Percentiles rank a stretch among this genome's conserved stretches.
These are phyloP conservation scores for Shiraia sp. DNA, from an alignment of 2,329 filamentous ascomycete genomes.

Conservation along the genomic window DNA sequence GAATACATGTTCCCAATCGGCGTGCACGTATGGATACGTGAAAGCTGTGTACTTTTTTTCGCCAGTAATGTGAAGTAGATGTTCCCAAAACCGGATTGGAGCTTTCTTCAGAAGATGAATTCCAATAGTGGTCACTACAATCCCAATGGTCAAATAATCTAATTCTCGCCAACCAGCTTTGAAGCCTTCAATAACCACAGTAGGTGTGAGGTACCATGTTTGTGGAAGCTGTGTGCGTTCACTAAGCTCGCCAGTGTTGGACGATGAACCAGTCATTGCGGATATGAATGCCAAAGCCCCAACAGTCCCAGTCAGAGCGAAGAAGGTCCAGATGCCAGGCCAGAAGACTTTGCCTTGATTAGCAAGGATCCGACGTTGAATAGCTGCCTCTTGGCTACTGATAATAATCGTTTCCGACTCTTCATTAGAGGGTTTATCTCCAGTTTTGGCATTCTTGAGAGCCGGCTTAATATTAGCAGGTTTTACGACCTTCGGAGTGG, in stretches of 20 bases:
- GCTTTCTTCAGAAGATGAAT: constrained; percentile 10
- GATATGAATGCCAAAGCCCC: constrained; percentile 14
- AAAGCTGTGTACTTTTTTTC: constrained; percentile 16
- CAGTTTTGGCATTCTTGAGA: neutral
- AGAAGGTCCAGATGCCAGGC: constrained; percentile 16
- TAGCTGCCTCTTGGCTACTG: constrained; percentile 2
- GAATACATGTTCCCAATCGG: constrained; percentile 6
- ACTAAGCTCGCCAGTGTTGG: constrained; percentile 1
- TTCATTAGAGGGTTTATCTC: neutral
- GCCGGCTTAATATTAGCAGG: too few species aligned
- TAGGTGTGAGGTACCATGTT: constrained; percentile 16
- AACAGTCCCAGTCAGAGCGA: constrained; percentile 12
- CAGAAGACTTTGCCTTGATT: constrained; percentile 12
- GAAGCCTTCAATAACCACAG: constrained; percentile 9
- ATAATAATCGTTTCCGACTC: neutral
- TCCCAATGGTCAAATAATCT: constrained; percentile 17
- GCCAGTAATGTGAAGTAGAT: constrained; percentile 12
- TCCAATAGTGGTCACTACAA: constrained; percentile 6
- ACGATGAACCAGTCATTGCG: constrained; percentile 5
- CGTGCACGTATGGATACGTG: constrained; percentile 11
- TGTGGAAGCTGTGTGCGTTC: constrained; percentile 9
- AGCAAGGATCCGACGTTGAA: constrained; percentile 7
- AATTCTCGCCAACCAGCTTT: constrained; percentile 15
- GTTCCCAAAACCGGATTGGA: constrained; percentile 10
- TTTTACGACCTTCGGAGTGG: too few species aligned